phyloP scores from a whole-genome alignment of 805 yeast species.

The Yarrowia divulgata region DNA sequence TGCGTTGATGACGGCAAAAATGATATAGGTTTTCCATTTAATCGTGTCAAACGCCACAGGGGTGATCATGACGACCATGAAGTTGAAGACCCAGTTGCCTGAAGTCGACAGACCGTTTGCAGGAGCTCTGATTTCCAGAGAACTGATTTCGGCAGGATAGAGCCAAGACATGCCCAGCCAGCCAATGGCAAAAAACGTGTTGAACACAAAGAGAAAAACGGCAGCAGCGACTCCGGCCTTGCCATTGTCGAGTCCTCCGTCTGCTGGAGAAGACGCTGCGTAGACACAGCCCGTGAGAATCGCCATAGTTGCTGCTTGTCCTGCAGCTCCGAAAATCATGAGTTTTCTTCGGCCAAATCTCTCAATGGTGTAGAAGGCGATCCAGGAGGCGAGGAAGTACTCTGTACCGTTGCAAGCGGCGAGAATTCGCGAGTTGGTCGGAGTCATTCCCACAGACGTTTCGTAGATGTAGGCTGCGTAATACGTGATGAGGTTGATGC shows the following conservation, averaged over 20 bases:
- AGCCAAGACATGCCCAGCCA: slow-evolving; percentile 18
- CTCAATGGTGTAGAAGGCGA: slow-evolving; percentile 19
- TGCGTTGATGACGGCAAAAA: slow-evolving; percentile 20
- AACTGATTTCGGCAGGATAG: slow-evolving; percentile 10
- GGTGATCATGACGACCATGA: slow-evolving; percentile 25
- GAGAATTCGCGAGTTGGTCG: slow-evolving; percentile 10
- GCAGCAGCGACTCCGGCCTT: slow-evolving; percentile 47
- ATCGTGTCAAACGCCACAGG: slow-evolving; percentile 15
- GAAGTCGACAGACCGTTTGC: slow-evolving; percentile 18
- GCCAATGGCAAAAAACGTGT: slow-evolving; percentile 22
- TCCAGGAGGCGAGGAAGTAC: slow-evolving; percentile 21
- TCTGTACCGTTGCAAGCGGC: slow-evolving; percentile 20
- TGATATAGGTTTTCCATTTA: slow-evolving; percentile 23
- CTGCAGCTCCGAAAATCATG: slow-evolving; percentile 26
- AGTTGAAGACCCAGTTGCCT: slow-evolving; percentile 17
- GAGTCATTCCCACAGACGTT: slow-evolving; percentile 7
- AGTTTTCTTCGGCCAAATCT: slow-evolving; percentile 15
- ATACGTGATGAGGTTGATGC: slow-evolving; percentile 70
- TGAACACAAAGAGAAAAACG: slow-evolving; percentile 16
- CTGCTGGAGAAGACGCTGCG: slow-evolving; percentile 9
- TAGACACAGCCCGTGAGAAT: slow-evolving; percentile 21
- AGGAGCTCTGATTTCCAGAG: slow-evolving; percentile 9
- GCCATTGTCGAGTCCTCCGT: slow-evolving; percentile 13
- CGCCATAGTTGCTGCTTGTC: slow-evolving; percentile 20
- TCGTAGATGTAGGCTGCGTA: slow-evolving; percentile 19